Evolutionary conservation across 2,329 filamentous ascomycete genomes (phyloP).

Genomic region (Clonostachys rosea): DNA sequence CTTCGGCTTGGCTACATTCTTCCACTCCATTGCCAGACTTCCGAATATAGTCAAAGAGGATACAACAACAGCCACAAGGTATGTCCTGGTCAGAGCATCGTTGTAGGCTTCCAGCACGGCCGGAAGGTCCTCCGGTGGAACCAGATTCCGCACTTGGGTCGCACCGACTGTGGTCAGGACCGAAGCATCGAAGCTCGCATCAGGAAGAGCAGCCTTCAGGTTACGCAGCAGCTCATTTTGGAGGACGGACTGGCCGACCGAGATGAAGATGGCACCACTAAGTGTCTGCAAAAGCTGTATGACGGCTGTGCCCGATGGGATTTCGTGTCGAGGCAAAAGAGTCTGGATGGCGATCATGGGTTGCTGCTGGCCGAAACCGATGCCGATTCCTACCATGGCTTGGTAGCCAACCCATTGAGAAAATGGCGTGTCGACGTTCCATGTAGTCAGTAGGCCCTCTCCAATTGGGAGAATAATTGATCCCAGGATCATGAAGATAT

Average conservation of each 20-base stretch:
- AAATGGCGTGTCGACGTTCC: too few species aligned
- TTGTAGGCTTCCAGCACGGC: slow-evolving; percentile 51
- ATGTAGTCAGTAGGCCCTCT: slow-evolving; percentile 16
- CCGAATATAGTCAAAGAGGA: slow-evolving; percentile 3
- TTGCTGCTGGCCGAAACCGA: slow-evolving; percentile 5
- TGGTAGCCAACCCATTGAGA: slow-evolving; percentile 7
- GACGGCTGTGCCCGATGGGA: slow-evolving; percentile 7
- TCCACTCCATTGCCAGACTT: slow-evolving; percentile 5
- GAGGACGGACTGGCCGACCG: slow-evolving; percentile 8
- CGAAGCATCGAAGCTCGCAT: slow-evolving; percentile 13
- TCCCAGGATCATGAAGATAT: slow-evolving; percentile 27
- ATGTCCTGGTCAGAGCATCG: slow-evolving; percentile 40
- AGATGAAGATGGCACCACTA: slow-evolving; percentile 8
- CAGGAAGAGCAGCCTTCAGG: slow-evolving; percentile 12
- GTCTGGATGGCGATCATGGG: slow-evolving; percentile 9
- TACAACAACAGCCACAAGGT: slow-evolving; percentile 4
- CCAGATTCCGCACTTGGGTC: slow-evolving; percentile 29
- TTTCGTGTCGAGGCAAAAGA: slow-evolving; percentile 4
- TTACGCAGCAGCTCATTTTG: slow-evolving; percentile 5
- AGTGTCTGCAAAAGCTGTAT: slow-evolving; percentile 7
- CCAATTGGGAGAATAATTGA: slow-evolving; percentile 18
- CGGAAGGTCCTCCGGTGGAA: too few species aligned
- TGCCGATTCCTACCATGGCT: slow-evolving; percentile 6
- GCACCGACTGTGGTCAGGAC: slow-evolving; percentile 21
- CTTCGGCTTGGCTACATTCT: slow-evolving; percentile 1